Percentiles rank a stretch among this genome's conserved stretches.
Conservation (phyloP, 2,329 filamentous ascomycete species). For the Alternaria sp. region DNA sequence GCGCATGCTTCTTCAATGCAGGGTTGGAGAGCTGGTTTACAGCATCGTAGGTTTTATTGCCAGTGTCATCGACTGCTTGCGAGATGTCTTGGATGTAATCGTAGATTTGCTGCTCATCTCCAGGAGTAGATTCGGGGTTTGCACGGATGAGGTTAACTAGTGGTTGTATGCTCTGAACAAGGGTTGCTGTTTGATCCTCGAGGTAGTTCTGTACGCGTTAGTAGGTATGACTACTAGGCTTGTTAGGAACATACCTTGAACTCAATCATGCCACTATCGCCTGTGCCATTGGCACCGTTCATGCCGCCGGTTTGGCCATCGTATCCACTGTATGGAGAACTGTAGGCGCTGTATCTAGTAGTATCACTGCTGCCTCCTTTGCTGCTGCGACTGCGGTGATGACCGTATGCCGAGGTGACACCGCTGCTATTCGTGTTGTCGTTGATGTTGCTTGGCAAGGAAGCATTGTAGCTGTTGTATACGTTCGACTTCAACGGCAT, state of each 20-base stretch:
- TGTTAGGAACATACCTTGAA: constrained; percentile 62
- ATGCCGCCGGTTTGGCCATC: constrained; percentile 43
- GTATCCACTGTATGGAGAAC: constrained; percentile 50
- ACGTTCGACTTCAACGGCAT: constrained; percentile 46
- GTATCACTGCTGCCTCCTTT: constrained; percentile 49
- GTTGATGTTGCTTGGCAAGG: constrained; percentile 34
- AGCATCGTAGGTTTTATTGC: constrained; percentile 68
- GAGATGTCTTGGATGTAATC: constrained; percentile 76
- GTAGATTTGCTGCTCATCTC: constrained; percentile 62
- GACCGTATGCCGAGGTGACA: constrained; percentile 21
- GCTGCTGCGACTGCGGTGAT: constrained; percentile 44
- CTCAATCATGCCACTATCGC: constrained; percentile 60
- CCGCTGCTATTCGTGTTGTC: constrained; percentile 23
- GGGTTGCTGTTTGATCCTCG: constrained; percentile 80
- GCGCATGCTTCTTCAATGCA: constrained; percentile 61
- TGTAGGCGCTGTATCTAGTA: constrained; percentile 46
- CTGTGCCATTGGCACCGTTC: constrained; percentile 35
- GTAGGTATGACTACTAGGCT: constrained; percentile 9
- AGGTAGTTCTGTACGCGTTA: constrained; percentile 70
- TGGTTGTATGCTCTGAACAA: constrained; percentile 84
- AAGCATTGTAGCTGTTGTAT: constrained; percentile 32
- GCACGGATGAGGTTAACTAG: constrained; percentile 74
- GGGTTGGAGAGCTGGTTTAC: constrained; percentile 59
- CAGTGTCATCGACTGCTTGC: constrained; percentile 74
- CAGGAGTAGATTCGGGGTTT: constrained; percentile 37